Base-by-base conservation (phyloP, 352 stramenopile genomes). In the Pythium sp. region DNA sequence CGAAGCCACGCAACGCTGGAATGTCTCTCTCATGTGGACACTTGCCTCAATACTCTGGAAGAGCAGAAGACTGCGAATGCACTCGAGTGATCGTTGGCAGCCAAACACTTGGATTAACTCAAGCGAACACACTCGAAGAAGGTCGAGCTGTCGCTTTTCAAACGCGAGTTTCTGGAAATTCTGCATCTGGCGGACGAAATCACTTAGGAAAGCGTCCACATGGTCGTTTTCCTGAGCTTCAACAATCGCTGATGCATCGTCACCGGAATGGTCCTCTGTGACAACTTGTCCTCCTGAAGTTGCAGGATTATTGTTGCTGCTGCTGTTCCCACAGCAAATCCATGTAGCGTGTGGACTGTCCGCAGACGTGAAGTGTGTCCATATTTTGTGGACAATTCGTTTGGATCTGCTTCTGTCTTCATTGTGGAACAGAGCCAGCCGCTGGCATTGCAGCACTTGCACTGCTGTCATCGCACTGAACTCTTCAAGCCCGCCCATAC, bases 41-140 rank as follows among this genome's bases (percentile, higher is more conserved):
- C 76, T 73, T 5, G 81, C 75, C 1, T 77, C 57, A 5, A 70
- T 66, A 34, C 81, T 91, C 69, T 93, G 81, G 38, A 91, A 85
- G 38, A 87, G 67, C n/a, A 93, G 70, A 34, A 95, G 66, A 30
- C 76, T 80, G 36, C 81, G 83, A 4, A 77, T 78, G 32, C 76
- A 83, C 8, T 84, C 69, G n/a, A 82, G 76, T 3, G 81, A 71
- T 36, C 77, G 72, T 1, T 64, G 65, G 58, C 81, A 93, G 5
- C 82, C 83, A 26, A 79, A 75, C 18, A 80, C 60, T 60, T 93
- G 84, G 0, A 90, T 58, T 1, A 93, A 67, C 53, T 93, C 85
- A 20, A 89, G 89, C 0, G 82, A 75, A 34, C 75, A 81, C 5
- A 81, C 53, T 30, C 70, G 64, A 15, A 90, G 56, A 1, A 89